These are phyloP conservation scores for Discostella stelligera DNA, from an alignment of 352 stramenopile species.

Conservation along the genomic window DNA sequence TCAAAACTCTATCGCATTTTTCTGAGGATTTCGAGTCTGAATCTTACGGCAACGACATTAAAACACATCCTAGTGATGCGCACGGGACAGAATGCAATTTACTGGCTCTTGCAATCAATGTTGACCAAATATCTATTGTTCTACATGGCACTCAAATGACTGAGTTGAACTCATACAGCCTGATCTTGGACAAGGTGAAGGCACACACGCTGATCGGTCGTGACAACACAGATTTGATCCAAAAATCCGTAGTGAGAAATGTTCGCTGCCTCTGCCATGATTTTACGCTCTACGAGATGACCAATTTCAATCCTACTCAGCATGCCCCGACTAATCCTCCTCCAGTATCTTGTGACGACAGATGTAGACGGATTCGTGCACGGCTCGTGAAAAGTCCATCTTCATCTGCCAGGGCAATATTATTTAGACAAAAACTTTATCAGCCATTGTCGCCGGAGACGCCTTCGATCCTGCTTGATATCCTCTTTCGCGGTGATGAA, in stretches of 20 bases:
- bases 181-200: constrained; percentile 55
- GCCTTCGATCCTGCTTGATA: constrained; percentile 63
- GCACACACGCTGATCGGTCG: constrained; percentile 41
- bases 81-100: constrained; percentile 5
- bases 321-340: neutral
- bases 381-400: constrained; percentile 32
- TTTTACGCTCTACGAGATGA: constrained; percentile 57
- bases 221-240: neutral
- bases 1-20: constrained; percentile 15
- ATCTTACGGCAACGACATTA: neutral
- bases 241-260: constrained; percentile 46
- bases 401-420: constrained; percentile 42
- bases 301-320: constrained; percentile 15
- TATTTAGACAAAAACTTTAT: constrained; percentile 75
- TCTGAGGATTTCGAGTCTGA: constrained; percentile 6
- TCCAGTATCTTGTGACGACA: constrained; percentile 21
- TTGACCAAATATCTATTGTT: constrained; percentile 53
- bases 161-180: constrained; percentile 45
- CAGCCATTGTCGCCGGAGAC: constrained; percentile 62
- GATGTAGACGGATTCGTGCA: constrained; percentile 34
- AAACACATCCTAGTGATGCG: neutral
- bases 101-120: constrained; percentile 45
- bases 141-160: constrained; percentile 23
- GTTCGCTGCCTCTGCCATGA: constrained; percentile 56
- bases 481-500: constrained; percentile 46